These are phyloP conservation scores for Basidiobolus meristosporus DNA, from an alignment of 371 early-diverging fungal genomes.

Conservation along the genomic window DNA sequence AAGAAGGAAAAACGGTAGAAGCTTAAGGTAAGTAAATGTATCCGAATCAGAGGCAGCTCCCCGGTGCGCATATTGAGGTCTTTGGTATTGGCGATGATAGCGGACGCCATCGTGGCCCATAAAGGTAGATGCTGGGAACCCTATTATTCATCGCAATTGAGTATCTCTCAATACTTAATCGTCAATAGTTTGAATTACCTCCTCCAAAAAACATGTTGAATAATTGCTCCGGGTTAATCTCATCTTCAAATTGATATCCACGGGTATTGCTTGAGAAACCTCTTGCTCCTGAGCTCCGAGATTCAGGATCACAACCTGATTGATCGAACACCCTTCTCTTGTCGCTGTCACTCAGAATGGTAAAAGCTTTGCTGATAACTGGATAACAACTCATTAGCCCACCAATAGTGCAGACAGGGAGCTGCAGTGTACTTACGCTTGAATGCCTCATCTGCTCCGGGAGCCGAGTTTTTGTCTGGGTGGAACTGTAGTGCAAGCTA, in stretches of 20 bases:
- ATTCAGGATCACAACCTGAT: slow-evolving; percentile 51
- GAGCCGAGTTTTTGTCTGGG: slow-evolving; percentile 92
- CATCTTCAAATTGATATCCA: slow-evolving; percentile 31
- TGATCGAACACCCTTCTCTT: slow-evolving; percentile 76
- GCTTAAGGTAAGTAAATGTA: slow-evolving; percentile 12
- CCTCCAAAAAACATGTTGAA: slow-evolving; percentile 93
- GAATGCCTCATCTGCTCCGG: slow-evolving; percentile 94
- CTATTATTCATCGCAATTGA: background rate
- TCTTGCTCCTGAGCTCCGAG: slow-evolving; percentile 12
- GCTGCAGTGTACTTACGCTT: slow-evolving; percentile 33
- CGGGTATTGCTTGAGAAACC: slow-evolving; percentile 14
- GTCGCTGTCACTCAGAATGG: slow-evolving; percentile 65
- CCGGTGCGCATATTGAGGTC: slow-evolving; percentile 3
- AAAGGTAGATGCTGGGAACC: slow-evolving; percentile 13
- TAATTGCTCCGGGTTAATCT: slow-evolving; percentile 80
- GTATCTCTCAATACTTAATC: background rate
- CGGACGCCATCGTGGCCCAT: slow-evolving; percentile 10
- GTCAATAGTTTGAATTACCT: background rate
- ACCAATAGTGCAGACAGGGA: background rate
- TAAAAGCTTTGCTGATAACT: slow-evolving; percentile 81
- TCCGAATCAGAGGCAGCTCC: slow-evolving; percentile 7
- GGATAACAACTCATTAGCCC: background rate
- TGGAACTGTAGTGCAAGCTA: slow-evolving; percentile 91
- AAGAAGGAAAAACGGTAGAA: slow-evolving; percentile 31
- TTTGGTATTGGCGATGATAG: slow-evolving; percentile 6